phyloP scores from a whole-genome alignment of 768 basidiomycete genomes.

The Boletellus ananas region DNA sequence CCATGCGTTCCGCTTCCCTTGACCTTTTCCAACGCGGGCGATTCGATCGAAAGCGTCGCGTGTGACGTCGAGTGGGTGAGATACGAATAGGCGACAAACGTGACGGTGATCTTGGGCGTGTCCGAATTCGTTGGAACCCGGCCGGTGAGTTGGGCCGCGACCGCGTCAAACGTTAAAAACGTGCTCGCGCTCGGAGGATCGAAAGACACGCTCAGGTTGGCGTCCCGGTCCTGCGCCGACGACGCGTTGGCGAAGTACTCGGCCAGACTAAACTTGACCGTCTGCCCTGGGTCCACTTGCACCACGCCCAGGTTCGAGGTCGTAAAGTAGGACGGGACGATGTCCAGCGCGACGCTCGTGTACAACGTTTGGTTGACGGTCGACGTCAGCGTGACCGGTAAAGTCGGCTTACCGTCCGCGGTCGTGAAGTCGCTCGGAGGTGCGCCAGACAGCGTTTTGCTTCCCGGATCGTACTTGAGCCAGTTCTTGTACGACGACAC shows the following conservation, averaged over 20 bases:
- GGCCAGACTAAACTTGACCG: slow-evolving; percentile 50
- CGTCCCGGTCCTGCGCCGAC: slow-evolving; percentile 36
- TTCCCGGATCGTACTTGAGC: slow-evolving; percentile 57
- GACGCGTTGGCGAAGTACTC: slow-evolving; percentile 52
- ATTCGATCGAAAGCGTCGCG: slow-evolving; percentile 51
- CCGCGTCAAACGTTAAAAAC: slow-evolving; percentile 53
- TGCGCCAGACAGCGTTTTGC: slow-evolving; percentile 59
- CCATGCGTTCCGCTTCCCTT: slow-evolving; percentile 31
- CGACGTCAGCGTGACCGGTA: slow-evolving; percentile 63
- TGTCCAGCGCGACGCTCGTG: slow-evolving; percentile 59
- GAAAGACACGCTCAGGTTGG: slow-evolving; percentile 52
- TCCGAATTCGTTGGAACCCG: slow-evolving; percentile 47
- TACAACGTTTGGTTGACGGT: slow-evolving; percentile 64
- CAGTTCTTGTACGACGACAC: slow-evolving; percentile 51
- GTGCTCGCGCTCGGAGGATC: slow-evolving; percentile 46
- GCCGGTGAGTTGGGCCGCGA: slow-evolving; percentile 48
- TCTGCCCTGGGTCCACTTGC: slow-evolving; percentile 46
- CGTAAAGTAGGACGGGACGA: slow-evolving; percentile 74
- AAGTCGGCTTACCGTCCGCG: slow-evolving; percentile 32
- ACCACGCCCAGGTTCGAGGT: slow-evolving; percentile 53
- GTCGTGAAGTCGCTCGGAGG: slow-evolving; percentile 46
- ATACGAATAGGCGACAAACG: slow-evolving; percentile 66
- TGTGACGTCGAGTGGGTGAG: slow-evolving; percentile 71
- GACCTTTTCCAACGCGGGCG: slow-evolving; percentile 36
- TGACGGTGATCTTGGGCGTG: slow-evolving; percentile 42